Base-by-base conservation (phyloP, 2,329 filamentous ascomycete genomes). In the Trichoderma breve region DNA sequence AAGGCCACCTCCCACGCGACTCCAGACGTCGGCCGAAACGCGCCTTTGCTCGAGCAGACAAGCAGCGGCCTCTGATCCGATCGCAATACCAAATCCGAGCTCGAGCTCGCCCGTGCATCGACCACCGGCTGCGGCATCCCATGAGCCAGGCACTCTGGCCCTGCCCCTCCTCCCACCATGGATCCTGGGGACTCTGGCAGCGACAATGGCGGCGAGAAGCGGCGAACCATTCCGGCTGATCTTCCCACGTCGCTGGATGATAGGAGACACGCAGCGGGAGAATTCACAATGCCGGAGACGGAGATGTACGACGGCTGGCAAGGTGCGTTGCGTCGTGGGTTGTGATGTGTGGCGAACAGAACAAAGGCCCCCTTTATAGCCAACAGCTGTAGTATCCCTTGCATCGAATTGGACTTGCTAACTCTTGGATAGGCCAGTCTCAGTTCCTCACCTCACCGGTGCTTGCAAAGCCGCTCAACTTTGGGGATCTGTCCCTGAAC, bases 231-330 rank as follows among this genome's bases (percentile, higher is more conserved):
- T 65, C 96, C 96, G 53, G 84, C 88, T 76, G 96, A 99, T 82
- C 88, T 99, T 43, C 96, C 96, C 12, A 96, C 89, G 76, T 97
- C 95, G 14, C 88, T 99, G 70, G 92, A 99, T 81, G 96, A 99
- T 84, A 90, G 96, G 73, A 89, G 91, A 76, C 87, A 87, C 77
- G 88, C 92, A 39, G 88, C 90, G 4, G 86, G 85, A 61, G 90
- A 91, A 72, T 77, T 79, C 74, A 88, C 91, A 74, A 87, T 92
- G 71, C 86, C 87, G 51, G 96, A 98, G 85, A 97, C 95, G 53
- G 96, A 98, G 85, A 94, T 98, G 84, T 99, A 98, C 81, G 96
- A 99, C 87, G 96, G 94, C 76, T 99, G 96, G 96, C 94, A 98
- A 91, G 95, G 95, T 86, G 76, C 74, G 84, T 83, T 58, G 75